Evolutionary conservation across 805 yeast species (phyloP).

Genomic region (Saccharomycopsis sp.): DNA sequence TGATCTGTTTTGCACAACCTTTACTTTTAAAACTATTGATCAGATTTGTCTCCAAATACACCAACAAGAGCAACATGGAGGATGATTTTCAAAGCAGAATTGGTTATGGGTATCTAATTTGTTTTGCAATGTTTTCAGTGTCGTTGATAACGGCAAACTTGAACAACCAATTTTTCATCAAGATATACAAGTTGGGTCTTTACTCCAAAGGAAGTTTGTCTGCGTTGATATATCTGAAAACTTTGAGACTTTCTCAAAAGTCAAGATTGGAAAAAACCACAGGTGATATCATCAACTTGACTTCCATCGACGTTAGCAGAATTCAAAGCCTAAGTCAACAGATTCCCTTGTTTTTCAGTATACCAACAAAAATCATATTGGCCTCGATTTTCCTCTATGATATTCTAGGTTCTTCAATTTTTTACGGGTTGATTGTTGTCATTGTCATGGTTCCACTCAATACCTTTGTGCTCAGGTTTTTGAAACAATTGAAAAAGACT

Average conservation of each 20-base stretch:
- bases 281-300: slow-evolving; percentile 72
- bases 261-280: slow-evolving; percentile 52
- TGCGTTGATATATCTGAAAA: slow-evolving; percentile 60
- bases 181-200: slow-evolving; percentile 52
- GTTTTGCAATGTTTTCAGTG: slow-evolving; percentile 50
- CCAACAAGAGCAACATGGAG: slow-evolving; percentile 18
- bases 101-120: slow-evolving; percentile 57
- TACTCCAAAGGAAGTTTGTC: slow-evolving; percentile 57
- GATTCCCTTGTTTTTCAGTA: slow-evolving; percentile 45
- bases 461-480: slow-evolving; percentile 36
- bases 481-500: slow-evolving; percentile 38
- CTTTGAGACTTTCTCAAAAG: slow-evolving; percentile 54
- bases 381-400: slow-evolving; percentile 46
- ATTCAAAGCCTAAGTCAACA: slow-evolving; percentile 49
- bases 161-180: slow-evolving; percentile 59
- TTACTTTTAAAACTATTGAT: slow-evolving; percentile 44
- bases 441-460: slow-evolving; percentile 50
- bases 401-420: slow-evolving; percentile 36
- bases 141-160: slow-evolving; percentile 53
- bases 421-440: slow-evolving; percentile 48
- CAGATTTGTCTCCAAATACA: slow-evolving; percentile 31
- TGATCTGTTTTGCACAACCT: slow-evolving; percentile 42
- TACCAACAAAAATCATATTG: slow-evolving; percentile 48
- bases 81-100: slow-evolving; percentile 39
- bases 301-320: slow-evolving; percentile 69